Conservation (phyloP, 192 early-diverging fungal genomes). For the Entomortierella lignicola region DNA sequence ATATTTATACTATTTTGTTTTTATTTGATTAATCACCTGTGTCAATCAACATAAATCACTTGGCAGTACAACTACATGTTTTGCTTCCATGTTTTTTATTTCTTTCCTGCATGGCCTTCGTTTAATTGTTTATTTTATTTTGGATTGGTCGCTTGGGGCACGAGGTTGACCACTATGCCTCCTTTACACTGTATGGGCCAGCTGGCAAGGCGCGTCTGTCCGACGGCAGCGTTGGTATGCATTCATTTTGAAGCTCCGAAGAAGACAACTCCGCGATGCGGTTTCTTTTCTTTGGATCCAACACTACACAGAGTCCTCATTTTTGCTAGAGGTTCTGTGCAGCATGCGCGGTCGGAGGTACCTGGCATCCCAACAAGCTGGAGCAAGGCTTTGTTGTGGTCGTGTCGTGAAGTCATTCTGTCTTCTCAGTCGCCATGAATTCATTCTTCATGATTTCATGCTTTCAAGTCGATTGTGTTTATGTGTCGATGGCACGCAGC, state of each 20-base stretch:
- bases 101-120: too few relatives aligned
- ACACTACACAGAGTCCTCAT: conserved; percentile 25
- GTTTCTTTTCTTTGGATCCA: conserved; percentile 19
- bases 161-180: conserved; percentile 43
- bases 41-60: too few relatives aligned
- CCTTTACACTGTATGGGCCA: conserved; percentile 6
- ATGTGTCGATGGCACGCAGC: conserved; percentile 22
- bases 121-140: too few relatives aligned
- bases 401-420: conserved; percentile 11
- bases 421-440: conserved; percentile 4
- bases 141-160: too few relatives aligned
- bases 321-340: conserved; percentile 31
- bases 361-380: conserved; percentile 29
- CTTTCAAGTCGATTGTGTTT: too few relatives aligned
- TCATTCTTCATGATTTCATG: conserved; percentile 4
- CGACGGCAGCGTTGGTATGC: conserved; percentile 30
- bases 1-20: too few relatives aligned
- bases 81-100: too few relatives aligned
- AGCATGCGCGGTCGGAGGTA: conserved; percentile 22
- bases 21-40: too few relatives aligned
- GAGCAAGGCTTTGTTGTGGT: conserved; percentile 3
- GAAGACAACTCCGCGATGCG: conserved; percentile 20
- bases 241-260: conserved; percentile 17
- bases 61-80: too few relatives aligned
- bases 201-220: conserved; percentile 20